Percentiles rank a stretch among this genome's conserved stretches.
Conservation (phyloP, 2,329 filamentous ascomycete genomes). For the Leptosphaerulina australis region DNA sequence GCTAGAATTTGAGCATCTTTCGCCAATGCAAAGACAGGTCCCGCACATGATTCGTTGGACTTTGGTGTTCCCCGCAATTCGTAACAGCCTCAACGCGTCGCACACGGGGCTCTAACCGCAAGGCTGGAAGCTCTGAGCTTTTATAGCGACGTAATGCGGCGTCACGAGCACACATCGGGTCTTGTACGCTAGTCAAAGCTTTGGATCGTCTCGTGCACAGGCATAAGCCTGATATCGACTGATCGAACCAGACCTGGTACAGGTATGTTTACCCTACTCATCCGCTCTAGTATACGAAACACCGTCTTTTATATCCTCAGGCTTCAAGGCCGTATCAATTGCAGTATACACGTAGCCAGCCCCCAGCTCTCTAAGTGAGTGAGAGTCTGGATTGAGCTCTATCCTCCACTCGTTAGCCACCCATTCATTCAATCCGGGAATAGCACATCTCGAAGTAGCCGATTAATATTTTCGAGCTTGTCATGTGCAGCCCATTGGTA, state of each 20-base stretch:
- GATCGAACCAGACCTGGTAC: background rate
- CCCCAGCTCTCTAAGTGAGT: too few species aligned
- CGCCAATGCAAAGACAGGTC: too few species aligned
- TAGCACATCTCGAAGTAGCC: background rate
- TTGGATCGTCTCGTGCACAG: constrained; percentile 13
- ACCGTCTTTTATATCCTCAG: too few species aligned
- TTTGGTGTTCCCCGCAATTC: constrained; percentile 8
- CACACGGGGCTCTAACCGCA: background rate
- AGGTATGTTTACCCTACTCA: background rate
- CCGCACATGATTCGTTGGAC: constrained; percentile 5
- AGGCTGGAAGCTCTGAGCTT: constrained; percentile 1
- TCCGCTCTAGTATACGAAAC: too few species aligned
- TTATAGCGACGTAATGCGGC: background rate
- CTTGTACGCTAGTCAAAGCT: constrained; percentile 8
- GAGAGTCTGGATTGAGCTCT: too few species aligned
- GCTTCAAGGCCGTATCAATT: too few species aligned
- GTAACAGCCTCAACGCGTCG: constrained; percentile 6
- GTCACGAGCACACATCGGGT: constrained; percentile 8
- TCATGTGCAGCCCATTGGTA: constrained; percentile 1
- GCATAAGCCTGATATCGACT: background rate
- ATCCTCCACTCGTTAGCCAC: background rate
- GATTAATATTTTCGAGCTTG: background rate
- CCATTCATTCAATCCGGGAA: background rate
- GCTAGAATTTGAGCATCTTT: background rate
- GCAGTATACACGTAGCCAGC: too few species aligned